A percentile compares a stretch with the other conserved stretches of the same genome.
phyloP scores from a whole-genome alignment of 164 flowering plant genomes.

The Nelumbo lutea region DNA sequence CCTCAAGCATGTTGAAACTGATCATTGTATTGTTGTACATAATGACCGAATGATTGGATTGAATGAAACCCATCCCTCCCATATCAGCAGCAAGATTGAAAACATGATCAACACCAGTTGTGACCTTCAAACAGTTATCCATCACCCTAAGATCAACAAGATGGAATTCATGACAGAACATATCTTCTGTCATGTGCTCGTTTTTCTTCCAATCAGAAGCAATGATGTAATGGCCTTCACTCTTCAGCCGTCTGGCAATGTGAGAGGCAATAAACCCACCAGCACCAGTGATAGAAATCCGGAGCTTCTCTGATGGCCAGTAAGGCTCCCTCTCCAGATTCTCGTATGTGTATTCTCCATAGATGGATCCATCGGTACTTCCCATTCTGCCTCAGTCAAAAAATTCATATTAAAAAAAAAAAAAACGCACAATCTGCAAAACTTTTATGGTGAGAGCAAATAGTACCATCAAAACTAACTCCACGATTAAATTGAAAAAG shows the following conservation, averaged over 20 bases:
- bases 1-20: conserved; percentile 97
- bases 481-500: neutral
- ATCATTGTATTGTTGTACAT: conserved; percentile 99
- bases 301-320: conserved; percentile 87
- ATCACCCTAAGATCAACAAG: conserved; percentile 94
- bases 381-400: conserved; percentile 59
- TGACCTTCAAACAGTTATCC: conserved; percentile 95
- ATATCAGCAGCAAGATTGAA: conserved; percentile 99
- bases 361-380: conserved; percentile 41
- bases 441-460: no score
- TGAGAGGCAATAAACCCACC: conserved; percentile 99
- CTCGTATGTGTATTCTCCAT: conserved; percentile 81
- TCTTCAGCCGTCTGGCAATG: conserved; percentile 89
- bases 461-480: neutral
- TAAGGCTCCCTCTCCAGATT: conserved; percentile 86
- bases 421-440: neutral
- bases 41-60: conserved; percentile 96
- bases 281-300: conserved; percentile 93
- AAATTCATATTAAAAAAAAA: neutral
- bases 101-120: conserved; percentile 81
- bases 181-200: conserved; percentile 97
- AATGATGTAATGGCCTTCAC: conserved; percentile 93
- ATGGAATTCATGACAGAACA: conserved; percentile 97
- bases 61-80: conserved; percentile 99
- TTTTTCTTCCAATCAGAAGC: conserved; percentile 99